These are phyloP conservation scores for Oryza coarctata DNA, from an alignment of 176 grass and related monocot species.

Conservation along the genomic window DNA sequence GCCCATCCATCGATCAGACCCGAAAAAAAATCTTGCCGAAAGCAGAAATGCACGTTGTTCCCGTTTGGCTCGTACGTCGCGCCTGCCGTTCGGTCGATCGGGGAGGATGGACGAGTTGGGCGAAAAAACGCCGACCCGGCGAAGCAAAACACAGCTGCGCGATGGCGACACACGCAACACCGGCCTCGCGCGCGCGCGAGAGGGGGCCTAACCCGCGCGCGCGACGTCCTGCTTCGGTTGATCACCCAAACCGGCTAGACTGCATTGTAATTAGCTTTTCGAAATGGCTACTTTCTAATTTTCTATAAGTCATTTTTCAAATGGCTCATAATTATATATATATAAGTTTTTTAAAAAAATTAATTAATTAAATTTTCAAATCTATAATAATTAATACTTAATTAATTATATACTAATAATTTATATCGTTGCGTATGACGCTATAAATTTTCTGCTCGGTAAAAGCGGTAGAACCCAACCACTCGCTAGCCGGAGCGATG, in stretches of 20 bases:
- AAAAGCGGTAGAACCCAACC: not conserved
- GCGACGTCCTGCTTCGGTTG: too few species aligned
- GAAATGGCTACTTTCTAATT: too few species aligned
- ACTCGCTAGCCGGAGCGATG: not conserved
- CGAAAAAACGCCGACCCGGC: not conserved
- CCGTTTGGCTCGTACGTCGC: not conserved
- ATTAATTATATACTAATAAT: too few species aligned
- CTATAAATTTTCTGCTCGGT: too few species aligned
- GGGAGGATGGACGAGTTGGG: not conserved
- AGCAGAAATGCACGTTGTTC: not conserved
- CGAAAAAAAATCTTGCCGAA: not conserved
- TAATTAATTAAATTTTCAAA: too few species aligned
- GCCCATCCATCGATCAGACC: not conserved
- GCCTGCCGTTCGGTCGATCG: not conserved
- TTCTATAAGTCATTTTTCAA: too few species aligned
- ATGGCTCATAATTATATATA: too few species aligned
- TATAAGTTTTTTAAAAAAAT: too few species aligned
- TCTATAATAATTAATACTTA: too few species aligned
- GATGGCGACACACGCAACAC: not conserved
- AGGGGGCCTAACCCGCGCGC: not conserved
- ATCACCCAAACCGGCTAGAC: too few species aligned
- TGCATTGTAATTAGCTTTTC: too few species aligned
- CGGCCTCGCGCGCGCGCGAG: not conserved
- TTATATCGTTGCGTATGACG: too few species aligned
- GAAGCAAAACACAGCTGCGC: not conserved